Evolutionary conservation across 495 filamentous ascomycete genomes (phyloP).

Genomic region (Apodospora peruviana): DNA sequence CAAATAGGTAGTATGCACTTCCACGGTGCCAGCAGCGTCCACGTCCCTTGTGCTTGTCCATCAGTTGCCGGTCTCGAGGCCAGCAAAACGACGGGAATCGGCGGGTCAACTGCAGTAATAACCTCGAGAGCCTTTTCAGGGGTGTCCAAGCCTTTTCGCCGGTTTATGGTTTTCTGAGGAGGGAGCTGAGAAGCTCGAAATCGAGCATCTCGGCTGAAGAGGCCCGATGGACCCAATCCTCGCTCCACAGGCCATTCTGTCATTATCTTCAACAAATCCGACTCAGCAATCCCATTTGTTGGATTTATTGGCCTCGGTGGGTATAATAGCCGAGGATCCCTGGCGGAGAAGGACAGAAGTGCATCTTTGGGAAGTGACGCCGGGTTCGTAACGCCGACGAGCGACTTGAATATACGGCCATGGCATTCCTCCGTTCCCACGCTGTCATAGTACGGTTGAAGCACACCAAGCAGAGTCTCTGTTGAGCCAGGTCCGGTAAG

Average conservation of each 20-base stretch:
- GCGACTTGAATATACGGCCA: constrained; percentile 52
- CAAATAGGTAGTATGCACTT: constrained; percentile 82
- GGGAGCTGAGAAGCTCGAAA: constrained; percentile 56
- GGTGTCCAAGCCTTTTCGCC: constrained; percentile 62
- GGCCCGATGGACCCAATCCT: constrained; percentile 40
- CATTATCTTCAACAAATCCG: constrained; percentile 48
- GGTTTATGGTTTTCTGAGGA: constrained; percentile 79
- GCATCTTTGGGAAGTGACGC: constrained; percentile 67
- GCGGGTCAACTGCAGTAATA: constrained; percentile 62
- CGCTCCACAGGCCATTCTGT: constrained; percentile 67
- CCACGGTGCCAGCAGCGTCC: constrained; percentile 89
- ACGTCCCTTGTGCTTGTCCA: constrained; percentile 59
- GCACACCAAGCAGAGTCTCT: constrained; percentile 67
- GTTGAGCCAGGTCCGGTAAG: constrained; percentile 78
- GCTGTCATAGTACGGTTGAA: constrained; percentile 49
- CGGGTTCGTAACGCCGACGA: constrained; percentile 69
- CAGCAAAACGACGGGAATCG: constrained; percentile 72
- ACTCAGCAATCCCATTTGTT: constrained; percentile 45
- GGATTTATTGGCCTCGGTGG: constrained; percentile 51
- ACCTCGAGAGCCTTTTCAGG: constrained; percentile 62
- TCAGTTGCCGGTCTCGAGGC: constrained; percentile 45
- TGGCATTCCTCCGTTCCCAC: constrained; percentile 35
- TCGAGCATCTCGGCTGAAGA: constrained; percentile 68
- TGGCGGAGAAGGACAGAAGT: constrained; percentile 64
- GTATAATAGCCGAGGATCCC: constrained; percentile 75